Base-by-base conservation (phyloP, 352 stramenopile species). In the Blastocystis sp. region DNA sequence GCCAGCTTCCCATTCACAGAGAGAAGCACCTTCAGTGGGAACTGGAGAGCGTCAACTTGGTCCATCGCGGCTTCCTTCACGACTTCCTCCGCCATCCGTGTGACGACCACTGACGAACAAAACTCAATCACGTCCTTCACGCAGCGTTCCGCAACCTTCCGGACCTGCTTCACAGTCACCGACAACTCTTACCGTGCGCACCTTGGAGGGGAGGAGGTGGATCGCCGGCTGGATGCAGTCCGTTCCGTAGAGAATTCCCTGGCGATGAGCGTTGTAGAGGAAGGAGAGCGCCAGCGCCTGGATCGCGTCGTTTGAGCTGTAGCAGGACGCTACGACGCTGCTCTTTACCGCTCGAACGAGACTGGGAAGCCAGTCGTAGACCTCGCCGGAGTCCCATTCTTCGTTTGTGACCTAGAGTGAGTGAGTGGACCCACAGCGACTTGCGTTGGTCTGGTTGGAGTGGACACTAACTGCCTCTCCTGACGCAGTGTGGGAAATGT, bases 341-440 rank as follows among this genome's bases (percentile, higher is more conserved):
- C 36, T 34, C 4, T 2, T 61, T 32, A 78, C n/a, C 4, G 14
- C 27, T 51, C 48, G 67, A 61, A 78, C 24, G 49, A 78, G 49
- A 36, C 44, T 78, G 6, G 67, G 67, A 21, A 78, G 44, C 40
- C 44, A 78, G 34, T 78, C 67, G 21, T 57, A 78, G 18, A 32
- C 44, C 24, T 78, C 67, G 36, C 49, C 56, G 3, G 3, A 21
- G 32, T 21, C 24, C 24, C 8, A 1, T 38, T 7, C 38, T 61
- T n/a, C 67, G 16, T 61, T 34, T 16, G 4, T 34, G 8, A 78
- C 24, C 24, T 38, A 46, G 44, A 14, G 27, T 46, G n/a, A n/a
- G 9, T 18, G n/a, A 21, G n/a, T 21, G 61, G 32, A 29, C 8
- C n/a, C 18, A 46, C 36, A 73, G 6, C 36, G 36, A 8, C n/a